Evolutionary conservation across 2,329 filamentous ascomycete species (phyloP), one percentile per base, ranked within the genome.

Genomic region (Cordyceps militaris): DNA sequence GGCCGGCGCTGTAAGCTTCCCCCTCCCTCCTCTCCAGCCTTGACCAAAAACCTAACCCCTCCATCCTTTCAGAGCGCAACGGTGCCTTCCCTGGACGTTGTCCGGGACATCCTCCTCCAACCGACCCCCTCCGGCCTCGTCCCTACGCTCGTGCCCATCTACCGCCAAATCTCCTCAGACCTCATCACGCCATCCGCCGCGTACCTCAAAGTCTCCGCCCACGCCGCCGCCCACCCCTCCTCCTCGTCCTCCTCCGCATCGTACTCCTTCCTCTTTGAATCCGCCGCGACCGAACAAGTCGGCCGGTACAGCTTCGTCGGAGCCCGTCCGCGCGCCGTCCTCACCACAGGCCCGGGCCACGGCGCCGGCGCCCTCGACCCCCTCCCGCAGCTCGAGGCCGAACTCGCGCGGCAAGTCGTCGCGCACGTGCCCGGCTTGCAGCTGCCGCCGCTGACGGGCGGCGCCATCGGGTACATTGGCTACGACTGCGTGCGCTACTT

Each of bases 401-500:
- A 97, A 74, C 81, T 99, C 46, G 81, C 84, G 19, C 79, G 88
- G 67, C 88, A 86, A 71, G 83, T 89, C 26, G 89, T 97, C 62
- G 88, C 91, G 34, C 83, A 89, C 42, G 84, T 99, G 3, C 92
- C 94, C 0, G 89, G 86, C 1, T 76, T 97, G 66, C 83, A 82
- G 66, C 80, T 99, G 38, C 94, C 94, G 53, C 89, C 90, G 26
- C 77, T 99, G 74, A 90, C 89, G 0, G 94, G 92, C 42, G 94
- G 94, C 51, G 94, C 92, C 13, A 91, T 99, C 66, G 94, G 94
- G 60, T 99, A 97, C 71, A 91, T 97, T 6, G 92, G 92, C 55
- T 99, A 99, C 69, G 94, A 99, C 71, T 99, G 94, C 72, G 90
- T 99, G 66, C 86, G 87, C 68, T 97, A 97, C 74, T 99, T 99